Base-by-base conservation (phyloP, 225 moss, liverwort and hornwort species). In the Sphagnum contortum region DNA sequence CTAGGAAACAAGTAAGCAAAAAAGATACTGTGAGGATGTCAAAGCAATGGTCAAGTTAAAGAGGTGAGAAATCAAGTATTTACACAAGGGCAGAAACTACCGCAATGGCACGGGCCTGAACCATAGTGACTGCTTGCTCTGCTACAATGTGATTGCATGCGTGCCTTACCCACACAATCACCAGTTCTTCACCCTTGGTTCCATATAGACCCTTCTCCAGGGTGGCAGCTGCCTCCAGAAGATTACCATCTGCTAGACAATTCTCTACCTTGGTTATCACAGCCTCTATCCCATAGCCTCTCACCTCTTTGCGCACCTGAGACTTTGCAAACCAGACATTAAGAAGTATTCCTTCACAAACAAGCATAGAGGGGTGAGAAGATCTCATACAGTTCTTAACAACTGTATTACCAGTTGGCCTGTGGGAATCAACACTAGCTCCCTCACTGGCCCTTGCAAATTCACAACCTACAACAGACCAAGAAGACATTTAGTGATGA, bases 391-490 rank as follows among this genome's bases (percentile, higher is more conserved):
- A n/a, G n/a, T n/a, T n/a, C n/a, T n/a, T n/a, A n/a, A n/a, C n/a
- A n/a, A n/a, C n/a, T n/a, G n/a, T n/a, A n/a, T n/a, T n/a, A n/a
- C 98, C 69, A 93, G 93, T 69, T 93, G 93, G 74, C 86, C 76
- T 68, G 89, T 75, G 67, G 91, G 93, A 72, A 98, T 89, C 50
- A 98, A 76, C 48, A 84, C 83, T 70, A 98, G 79, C 74, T 98
- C 91, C 77, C 93, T 89, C 75, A 93, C 59, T 47, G 93, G 83
- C 48, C 85, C 84, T 81, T 69, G 89, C 72, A 98, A 73, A 50
- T 52, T 74, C 58, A 77, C 74, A 67, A 98, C 93, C 98, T 98
- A 89, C 72, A 74, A 57, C n/a, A 50, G 70, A 53, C 9, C 61
- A 48, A 48, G 59, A n/a, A 57, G 52, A 48, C 64, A 55, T 8